Evolutionary conservation across 2,329 filamentous ascomycete genomes (phyloP), one percentile per base, ranked within the genome.

Genomic region (Zasmidium citrigriseum): DNA sequence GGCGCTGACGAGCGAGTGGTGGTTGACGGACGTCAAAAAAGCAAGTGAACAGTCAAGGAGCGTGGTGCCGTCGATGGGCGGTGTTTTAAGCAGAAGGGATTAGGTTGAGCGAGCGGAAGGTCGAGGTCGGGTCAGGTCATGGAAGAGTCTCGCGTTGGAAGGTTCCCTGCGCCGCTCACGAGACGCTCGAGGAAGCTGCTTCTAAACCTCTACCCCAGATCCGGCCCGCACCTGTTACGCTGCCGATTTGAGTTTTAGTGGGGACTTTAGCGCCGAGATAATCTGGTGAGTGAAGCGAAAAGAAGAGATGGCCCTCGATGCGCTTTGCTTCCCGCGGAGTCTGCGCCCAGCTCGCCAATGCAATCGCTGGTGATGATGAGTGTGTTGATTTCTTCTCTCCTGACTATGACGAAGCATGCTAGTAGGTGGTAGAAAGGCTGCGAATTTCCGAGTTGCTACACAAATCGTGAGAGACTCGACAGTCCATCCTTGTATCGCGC

Each of bases 341-440:
- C n/a, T 23, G 41, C 20, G 18, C 9, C 20, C 20, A 25, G 3
- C 21, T 18, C 20, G 50, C 38, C 34, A 38, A 38, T n/a, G 34
- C 34, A n/a, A 4, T 16, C 5, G 34, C 16, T 41, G 34, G 16
- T 41, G 34, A 41, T n/a, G 34, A 41, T n/a, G 47, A 21, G 47
- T 52, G 29, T 20, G 25, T 24, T 52, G 29, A 12, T 16, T 11
- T 22, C 3, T 45, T 16, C 23, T 52, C 50, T 52, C 14, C 25
- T 52, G 52, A 54, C 24, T 20, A 50, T 47, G 12, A 18, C 38
- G 52, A 46, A 54, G 38, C 52, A 54, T 54, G 52, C 52, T 47
- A 44, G 34, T 41, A 41, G 34, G n/a, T 23, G 29, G 24, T 27
- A 23, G 21, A 20, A 22, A 27, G 44, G 23, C 41, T 21, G 18